phyloP scores from a whole-genome alignment of 2,329 filamentous ascomycete genomes.

The Fusarium succisae region DNA sequence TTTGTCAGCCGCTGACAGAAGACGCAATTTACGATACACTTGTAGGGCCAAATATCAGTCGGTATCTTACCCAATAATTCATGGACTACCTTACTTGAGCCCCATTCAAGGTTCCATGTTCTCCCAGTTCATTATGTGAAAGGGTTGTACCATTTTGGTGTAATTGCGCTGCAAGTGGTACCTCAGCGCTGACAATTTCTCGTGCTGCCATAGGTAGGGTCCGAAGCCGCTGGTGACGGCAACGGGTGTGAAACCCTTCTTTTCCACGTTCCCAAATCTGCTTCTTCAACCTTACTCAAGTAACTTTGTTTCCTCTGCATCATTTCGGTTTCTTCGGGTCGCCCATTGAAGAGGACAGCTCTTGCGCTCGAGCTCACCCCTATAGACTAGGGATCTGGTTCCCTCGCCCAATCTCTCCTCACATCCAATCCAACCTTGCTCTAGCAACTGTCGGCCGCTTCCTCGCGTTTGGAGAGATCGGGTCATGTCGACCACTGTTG shows the following conservation, averaged over 20 bases:
- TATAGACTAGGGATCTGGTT: constrained; percentile 4
- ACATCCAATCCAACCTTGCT: background rate
- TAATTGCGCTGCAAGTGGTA: constrained; percentile 16
- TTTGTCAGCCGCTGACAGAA: constrained; percentile 13
- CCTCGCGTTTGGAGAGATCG: constrained; percentile 38
- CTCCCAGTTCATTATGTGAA: background rate
- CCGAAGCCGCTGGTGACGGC: constrained; percentile 42
- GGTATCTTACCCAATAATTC: background rate
- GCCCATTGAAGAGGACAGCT: constrained; percentile 17
- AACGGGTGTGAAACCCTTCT: constrained; percentile 29
- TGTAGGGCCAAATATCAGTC: constrained; percentile 1
- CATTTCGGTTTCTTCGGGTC: background rate
- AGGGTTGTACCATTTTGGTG: constrained; percentile 14
- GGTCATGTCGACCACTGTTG: constrained; percentile 44
- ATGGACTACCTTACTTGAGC: constrained; percentile 1
- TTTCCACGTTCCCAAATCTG: constrained; percentile 25
- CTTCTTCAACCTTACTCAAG: constrained; percentile 9
- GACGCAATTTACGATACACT: background rate
- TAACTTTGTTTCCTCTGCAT: background rate
- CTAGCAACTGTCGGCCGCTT: constrained; percentile 4
- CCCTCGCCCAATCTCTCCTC: background rate
- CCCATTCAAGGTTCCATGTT: constrained; percentile 5
- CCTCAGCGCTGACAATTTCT: constrained; percentile 42
- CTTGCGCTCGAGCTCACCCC: constrained; percentile 37
- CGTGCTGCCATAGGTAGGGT: constrained; percentile 42